A percentile compares a stretch with the other conserved stretches of the same genome.
Evolutionary conservation across 345 rosid genomes (phyloP).

Genomic region (Eutrema heterophyllum): DNA sequence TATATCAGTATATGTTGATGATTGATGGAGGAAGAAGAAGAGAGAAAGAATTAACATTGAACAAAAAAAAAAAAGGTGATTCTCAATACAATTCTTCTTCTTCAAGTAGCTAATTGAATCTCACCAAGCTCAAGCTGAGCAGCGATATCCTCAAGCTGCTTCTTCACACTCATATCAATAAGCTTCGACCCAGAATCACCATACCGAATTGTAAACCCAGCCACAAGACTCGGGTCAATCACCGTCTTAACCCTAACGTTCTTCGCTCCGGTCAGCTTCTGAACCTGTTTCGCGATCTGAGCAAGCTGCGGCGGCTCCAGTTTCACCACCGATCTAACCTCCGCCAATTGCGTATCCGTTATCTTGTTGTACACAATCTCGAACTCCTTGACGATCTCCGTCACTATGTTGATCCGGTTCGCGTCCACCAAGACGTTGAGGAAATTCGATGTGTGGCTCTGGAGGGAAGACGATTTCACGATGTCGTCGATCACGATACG

Average conservation of each 20-base stretch:
- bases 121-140: slow-evolving; percentile 75
- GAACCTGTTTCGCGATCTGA: slow-evolving; percentile 90
- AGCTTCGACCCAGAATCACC: slow-evolving; percentile 74
- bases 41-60: background rate
- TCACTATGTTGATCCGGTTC: slow-evolving; percentile 49
- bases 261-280: slow-evolving; percentile 80
- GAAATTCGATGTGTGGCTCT: slow-evolving; percentile 58
- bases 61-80: background rate
- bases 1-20: slow-evolving; percentile 10
- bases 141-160: slow-evolving; percentile 86
- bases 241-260: slow-evolving; percentile 82
- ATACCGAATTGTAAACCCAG: slow-evolving; percentile 85
- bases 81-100: background rate
- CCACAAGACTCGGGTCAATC: slow-evolving; percentile 74
- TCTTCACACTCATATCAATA: slow-evolving; percentile 95
- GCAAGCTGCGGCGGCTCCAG: slow-evolving; percentile 74
- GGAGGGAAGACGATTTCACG: slow-evolving; percentile 42
- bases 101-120: slow-evolving; percentile 52
- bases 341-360: slow-evolving; percentile 71
- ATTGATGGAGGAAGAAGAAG: background rate
- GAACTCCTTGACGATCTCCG: slow-evolving; percentile 72
- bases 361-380: slow-evolving; percentile 60
- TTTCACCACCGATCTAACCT: slow-evolving; percentile 78
- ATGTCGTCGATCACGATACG: slow-evolving; percentile 56
- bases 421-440: slow-evolving; percentile 66